Evolutionary conservation across 768 basidiomycete genomes (phyloP).

Genomic region (Rossbeevera mucosa): DNA sequence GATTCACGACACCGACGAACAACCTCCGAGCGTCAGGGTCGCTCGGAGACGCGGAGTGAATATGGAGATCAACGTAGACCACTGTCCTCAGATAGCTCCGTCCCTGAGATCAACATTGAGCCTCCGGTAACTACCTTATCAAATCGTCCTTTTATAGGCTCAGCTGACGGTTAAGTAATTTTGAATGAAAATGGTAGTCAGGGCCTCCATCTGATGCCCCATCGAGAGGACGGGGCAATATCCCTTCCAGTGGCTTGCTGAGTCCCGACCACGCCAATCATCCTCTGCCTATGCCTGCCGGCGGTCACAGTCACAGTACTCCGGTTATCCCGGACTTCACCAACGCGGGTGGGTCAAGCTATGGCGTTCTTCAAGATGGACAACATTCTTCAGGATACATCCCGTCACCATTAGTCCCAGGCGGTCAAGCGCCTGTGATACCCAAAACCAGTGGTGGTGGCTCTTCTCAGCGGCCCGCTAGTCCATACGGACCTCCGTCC

Average conservation of each 20-base stretch:
- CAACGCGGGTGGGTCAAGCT: slow-evolving; percentile 14
- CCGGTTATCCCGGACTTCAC: slow-evolving; percentile 13
- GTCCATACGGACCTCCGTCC: slow-evolving; percentile 8
- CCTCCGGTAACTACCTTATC: slow-evolving; percentile 25
- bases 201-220: slow-evolving; percentile 31
- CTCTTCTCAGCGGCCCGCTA: slow-evolving; percentile 9
- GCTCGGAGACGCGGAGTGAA: slow-evolving; percentile 14
- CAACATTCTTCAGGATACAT: slow-evolving; percentile 13
- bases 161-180: slow-evolving; percentile 10
- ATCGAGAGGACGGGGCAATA: slow-evolving; percentile 20
- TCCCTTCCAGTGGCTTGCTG: slow-evolving; percentile 16
- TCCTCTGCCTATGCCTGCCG: slow-evolving; percentile 23
- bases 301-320: slow-evolving; percentile 10
- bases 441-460: slow-evolving; percentile 12
- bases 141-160: slow-evolving; percentile 6
- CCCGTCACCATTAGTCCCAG: slow-evolving; percentile 1
- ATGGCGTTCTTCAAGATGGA: slow-evolving; percentile 7
- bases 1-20: slow-evolving; percentile 17
- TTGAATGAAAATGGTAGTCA: slow-evolving; percentile 20
- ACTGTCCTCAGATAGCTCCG: slow-evolving; percentile 31
- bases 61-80: slow-evolving; percentile 21
- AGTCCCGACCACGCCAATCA: slow-evolving; percentile 31
- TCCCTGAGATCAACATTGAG: slow-evolving; percentile 31
- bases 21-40: slow-evolving; percentile 25
- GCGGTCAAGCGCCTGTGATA: slow-evolving; percentile 20